Conservation (phyloP, 2,329 filamentous ascomycete genomes). For the Ceratocystis ficicola region DNA sequence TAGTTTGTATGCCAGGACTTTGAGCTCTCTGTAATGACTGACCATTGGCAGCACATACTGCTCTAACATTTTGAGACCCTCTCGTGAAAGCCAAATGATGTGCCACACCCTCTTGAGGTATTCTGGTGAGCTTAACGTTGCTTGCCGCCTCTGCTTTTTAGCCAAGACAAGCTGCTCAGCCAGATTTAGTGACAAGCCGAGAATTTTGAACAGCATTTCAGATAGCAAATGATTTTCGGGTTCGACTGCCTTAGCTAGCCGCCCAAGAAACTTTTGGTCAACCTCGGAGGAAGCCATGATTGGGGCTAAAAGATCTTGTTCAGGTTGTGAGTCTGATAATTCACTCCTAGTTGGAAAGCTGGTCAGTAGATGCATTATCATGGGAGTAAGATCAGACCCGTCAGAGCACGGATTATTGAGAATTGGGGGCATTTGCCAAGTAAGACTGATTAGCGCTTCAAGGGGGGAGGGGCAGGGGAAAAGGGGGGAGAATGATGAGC, state of each 20-base stretch:
- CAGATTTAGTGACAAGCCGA: slow-evolving; percentile 81
- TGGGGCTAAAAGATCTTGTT: neutral
- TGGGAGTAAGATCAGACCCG: neutral
- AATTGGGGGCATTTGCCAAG: neutral
- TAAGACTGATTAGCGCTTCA: neutral
- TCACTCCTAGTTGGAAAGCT: neutral
- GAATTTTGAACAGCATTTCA: slow-evolving; percentile 74
- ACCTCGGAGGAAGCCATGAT: slow-evolving; percentile 91
- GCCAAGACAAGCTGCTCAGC: slow-evolving; percentile 73
- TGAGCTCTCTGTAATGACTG: slow-evolving; percentile 65
- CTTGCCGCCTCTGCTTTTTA: slow-evolving; percentile 69
- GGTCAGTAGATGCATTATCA: neutral
- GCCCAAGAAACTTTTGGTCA: slow-evolving; percentile 92
- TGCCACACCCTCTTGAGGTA: slow-evolving; percentile 72
- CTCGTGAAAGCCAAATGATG: slow-evolving; percentile 89
- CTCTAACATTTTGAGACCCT: slow-evolving; percentile 80
- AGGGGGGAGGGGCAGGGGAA: neutral
- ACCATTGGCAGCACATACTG: slow-evolving; percentile 78
- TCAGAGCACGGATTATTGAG: neutral
- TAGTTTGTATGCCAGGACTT: slow-evolving; percentile 82
- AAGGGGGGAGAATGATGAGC: neutral
- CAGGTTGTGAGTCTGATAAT: neutral
- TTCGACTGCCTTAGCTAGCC: slow-evolving; percentile 69
- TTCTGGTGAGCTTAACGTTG: slow-evolving; percentile 63
- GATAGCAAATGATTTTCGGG: slow-evolving; percentile 68